Evolutionary conservation across 2,329 filamentous ascomycete genomes (phyloP).

Genomic region (Aspergillus japonicus): DNA sequence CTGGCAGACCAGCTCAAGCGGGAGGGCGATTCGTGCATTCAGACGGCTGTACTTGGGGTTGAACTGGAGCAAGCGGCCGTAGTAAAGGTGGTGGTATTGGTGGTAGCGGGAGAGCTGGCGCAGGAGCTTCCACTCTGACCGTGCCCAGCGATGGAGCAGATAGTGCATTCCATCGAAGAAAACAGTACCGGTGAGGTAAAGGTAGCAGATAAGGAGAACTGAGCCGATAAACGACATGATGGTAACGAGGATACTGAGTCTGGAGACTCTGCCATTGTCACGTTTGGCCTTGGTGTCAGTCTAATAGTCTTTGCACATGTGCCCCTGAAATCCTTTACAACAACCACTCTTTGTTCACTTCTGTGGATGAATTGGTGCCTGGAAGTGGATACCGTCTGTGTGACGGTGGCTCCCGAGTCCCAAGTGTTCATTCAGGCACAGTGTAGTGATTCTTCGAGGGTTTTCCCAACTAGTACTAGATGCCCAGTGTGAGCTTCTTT

Average conservation of each 20-base stretch:
- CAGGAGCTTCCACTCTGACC: conserved; percentile 14
- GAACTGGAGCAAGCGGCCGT: conserved; percentile 18
- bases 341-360: too few relatives aligned
- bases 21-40: conserved; percentile 19
- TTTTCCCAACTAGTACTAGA: too few relatives aligned
- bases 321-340: too few relatives aligned
- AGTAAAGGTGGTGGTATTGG: conserved; percentile 23
- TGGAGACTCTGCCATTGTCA: background rate
- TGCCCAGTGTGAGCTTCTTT: too few relatives aligned
- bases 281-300: background rate
- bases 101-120: conserved; percentile 17
- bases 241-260: background rate
- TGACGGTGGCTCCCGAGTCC: too few relatives aligned
- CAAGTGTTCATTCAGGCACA: too few relatives aligned
- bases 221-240: conserved; percentile 7
- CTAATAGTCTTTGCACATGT: too few relatives aligned
- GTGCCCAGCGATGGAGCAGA: conserved; percentile 17
- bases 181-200: conserved; percentile 17
- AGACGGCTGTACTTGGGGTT: conserved; percentile 14
- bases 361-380: too few relatives aligned
- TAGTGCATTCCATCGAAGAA: conserved; percentile 22
- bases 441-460: too few relatives aligned
- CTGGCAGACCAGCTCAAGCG: conserved; percentile 16
- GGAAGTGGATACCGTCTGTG: too few relatives aligned
- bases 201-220: conserved; percentile 8